Evolutionary conservation across 2,329 filamentous ascomycete genomes (phyloP), one percentile per base, ranked within the genome.

Genomic region (Cryphonectria nitschkei): DNA sequence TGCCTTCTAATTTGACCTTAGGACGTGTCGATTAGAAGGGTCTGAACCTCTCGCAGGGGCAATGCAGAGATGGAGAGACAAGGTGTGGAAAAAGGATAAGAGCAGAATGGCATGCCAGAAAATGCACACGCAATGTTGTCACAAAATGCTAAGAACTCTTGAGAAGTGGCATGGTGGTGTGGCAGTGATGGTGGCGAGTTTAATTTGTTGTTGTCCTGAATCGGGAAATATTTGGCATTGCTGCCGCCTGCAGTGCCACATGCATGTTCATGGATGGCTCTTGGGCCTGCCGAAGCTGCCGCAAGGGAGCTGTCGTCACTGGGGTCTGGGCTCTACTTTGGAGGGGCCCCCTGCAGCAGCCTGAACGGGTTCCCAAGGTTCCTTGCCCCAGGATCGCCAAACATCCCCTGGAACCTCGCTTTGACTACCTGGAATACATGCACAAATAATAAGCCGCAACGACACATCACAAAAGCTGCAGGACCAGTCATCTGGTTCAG

Each of bases 61-160:
- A 34, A 56, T 29, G 65, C 41, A 32, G 46, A n/a, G 39, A 52
- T 26, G 9, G 37, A 39, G n/a, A 50, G 16, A 50, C 5, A 50
- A 50, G 46, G 7, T 9, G 22, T 11, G 8, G 6, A 3, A 6
- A n/a, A 32, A 22, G 50, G 22, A 26, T 19, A 46, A 46, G 34
- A 34, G 62, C 32, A 14, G 43, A 60, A 68, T n/a, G 41, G 67
- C 72, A 71, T 73, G 78, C 78, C 34, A 70, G 46, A 50, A 66
- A 37, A 63, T 62, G 62, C 65, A 65, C 58, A 67, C 22, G 43
- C 62, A 67, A 60, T 46, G 43, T 32, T 58, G 70, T 60, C 68
- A 62, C 41, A 58, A 26, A 22, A 26, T 32, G 60, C 56, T 39
- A 63, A 39, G 34, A 43, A 14, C 4, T 60, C 26, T 43, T 50